phyloP scores from a whole-genome alignment of 805 yeast genomes.

The Schwanniomyces polymorphus region DNA sequence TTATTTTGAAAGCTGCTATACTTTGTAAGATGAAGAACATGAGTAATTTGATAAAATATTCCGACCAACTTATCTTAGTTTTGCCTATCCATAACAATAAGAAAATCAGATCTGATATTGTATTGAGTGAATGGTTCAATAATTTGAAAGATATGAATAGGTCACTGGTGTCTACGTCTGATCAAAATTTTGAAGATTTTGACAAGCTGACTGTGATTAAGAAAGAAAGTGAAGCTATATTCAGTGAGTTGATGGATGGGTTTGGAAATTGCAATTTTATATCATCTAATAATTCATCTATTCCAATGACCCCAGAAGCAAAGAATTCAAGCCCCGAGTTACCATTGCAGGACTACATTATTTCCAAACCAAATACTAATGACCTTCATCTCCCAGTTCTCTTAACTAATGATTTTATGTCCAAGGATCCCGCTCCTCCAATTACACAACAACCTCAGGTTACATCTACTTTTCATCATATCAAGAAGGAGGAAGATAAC shows the following conservation, averaged over 20 bases:
- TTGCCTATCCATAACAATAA: slow-evolving; percentile 27
- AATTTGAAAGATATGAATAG: not conserved
- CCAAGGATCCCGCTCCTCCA: slow-evolving; percentile 1
- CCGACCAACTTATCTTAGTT: slow-evolving; percentile 21
- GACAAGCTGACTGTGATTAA: not conserved
- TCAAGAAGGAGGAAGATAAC: slow-evolving; percentile 9
- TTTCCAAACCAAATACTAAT: not conserved
- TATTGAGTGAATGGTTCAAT: slow-evolving; percentile 25
- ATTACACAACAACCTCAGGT: slow-evolving; percentile 2
- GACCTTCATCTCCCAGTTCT: not conserved
- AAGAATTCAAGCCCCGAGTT: slow-evolving; percentile 10
- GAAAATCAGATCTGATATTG: slow-evolving; percentile 20
- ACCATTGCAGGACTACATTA: not conserved
- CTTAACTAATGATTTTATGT: not conserved
- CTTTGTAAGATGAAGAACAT: slow-evolving; percentile 17
- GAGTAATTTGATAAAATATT: slow-evolving; percentile 13
- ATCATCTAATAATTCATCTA: slow-evolving; percentile 10
- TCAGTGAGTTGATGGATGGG: slow-evolving; percentile 11
- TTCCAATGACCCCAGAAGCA: slow-evolving; percentile 10
- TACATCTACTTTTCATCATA: not conserved
- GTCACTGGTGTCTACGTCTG: not conserved
- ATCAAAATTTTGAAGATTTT: not conserved
- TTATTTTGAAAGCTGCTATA: slow-evolving; percentile 25
- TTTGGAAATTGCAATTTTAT: slow-evolving; percentile 13
- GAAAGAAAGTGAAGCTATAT: slow-evolving; percentile 8